Evolutionary conservation across 257 asterid species (phyloP), one percentile per base, ranked within the genome.

Genomic region (Lycium barbarum): DNA sequence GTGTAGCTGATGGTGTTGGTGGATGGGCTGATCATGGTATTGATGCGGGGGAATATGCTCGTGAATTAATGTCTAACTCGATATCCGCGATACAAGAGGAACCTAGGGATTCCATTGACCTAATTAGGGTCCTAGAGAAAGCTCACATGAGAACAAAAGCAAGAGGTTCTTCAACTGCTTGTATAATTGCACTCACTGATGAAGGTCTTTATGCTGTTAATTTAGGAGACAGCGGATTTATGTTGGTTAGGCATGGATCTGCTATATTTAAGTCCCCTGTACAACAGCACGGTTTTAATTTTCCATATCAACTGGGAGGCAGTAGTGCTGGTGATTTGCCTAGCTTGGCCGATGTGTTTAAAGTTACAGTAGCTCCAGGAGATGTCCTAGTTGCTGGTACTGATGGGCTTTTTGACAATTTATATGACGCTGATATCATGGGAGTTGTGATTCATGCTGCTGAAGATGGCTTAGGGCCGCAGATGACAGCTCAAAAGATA

Each of bases 211-310:
- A 13, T 4, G 85, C 87, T 2, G 83, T 26, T 13, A 85, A 81
- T 35, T 68, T 85, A 5, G 85, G 87, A 3, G 87, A 85, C 59
- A 85, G 87, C 13, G 85, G 85, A 11, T 85, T 85, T 47, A 15
- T 81, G 59, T 11, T 85, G 17, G 53, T 85, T 3, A 82, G 87
- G 65, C 33, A 58, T 47, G 85, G 83, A 35, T 58, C 54, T 47
- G 2, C 14, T 11, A 43, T 59, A 3, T 81, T 55, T 9, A 33
- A 59, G 45, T 85, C 88, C 9, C 88, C 88, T 9, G 68, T 45
- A 18, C 83, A 85, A 18, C 88, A 68, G 9, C 76, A 9, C 6
- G 17, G 58, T 4, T 81, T 57, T n/a, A 85, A 85, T 35, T 71
- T 22, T 58, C 88, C 88, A 0, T 81, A 70, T 81, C 83, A 81